Base-by-base conservation (phyloP, 345 rosid species). In the Bruguiera parviflora region DNA sequence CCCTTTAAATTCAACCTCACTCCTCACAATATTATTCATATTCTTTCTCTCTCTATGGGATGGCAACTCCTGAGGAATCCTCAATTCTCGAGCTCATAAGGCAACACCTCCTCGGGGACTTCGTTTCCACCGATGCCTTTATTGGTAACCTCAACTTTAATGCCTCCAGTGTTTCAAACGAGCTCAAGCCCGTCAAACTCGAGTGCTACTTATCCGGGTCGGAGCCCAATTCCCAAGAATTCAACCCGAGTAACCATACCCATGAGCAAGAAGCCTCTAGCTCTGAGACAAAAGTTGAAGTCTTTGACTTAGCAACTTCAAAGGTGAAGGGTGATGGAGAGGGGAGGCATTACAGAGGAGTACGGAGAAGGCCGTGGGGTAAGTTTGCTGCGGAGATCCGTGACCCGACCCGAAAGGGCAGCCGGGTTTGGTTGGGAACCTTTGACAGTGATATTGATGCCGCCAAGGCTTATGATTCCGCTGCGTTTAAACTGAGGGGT, bases 381-480 rank as follows among this genome's bases (percentile, higher is more conserved):
- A 92, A 88, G 78, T 92, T 77, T 55, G 98, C 97, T 1, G 98
- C 98, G 13, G 98, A 93, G 88, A 93, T 93, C 53, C 84, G 98
- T 32, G 98, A 93, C 73, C 97, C 98, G 4, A 74, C 69, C 10
- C 73, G 84, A 66, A 91, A 89, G 63, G 98, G 98, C 2, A 77
- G 86, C 21, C 78, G 98, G 71, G 84, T 93, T n/a, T 93, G 98
- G 98, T 66, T 93, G 64, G 98, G 98, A 35, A 93, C 98, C 21
- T 93, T 81, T 59, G 94, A 89, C 60, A 74, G 68, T 24, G 94
- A 82, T 39, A 22, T 83, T 28, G 98, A 85, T 73, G 98, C 98
- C 37, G 98, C 98, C 22, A 91, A 80, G 75, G 96, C 98, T 66
- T 91, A 93, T 71, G 98, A 93, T 65, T 79, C 76, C 39, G 96